Evolutionary conservation across 306 rosid species (phyloP).

Genomic region (Citrullus colocynthis): DNA sequence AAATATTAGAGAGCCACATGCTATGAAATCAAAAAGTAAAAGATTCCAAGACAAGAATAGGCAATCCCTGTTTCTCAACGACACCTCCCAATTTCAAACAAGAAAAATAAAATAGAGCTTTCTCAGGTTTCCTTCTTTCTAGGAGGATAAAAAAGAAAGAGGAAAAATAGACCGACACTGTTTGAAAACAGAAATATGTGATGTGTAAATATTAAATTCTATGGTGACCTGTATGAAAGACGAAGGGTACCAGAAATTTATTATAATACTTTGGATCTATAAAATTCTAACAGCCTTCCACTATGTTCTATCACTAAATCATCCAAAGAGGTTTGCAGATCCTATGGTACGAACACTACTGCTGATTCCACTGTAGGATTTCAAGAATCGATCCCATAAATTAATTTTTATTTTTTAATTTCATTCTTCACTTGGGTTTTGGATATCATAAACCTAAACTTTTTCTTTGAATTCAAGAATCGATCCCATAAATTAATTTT

Average conservation of each 20-base stretch:
- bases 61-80: constrained; percentile 13
- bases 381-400: background rate
- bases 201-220: background rate
- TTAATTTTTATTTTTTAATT: background rate
- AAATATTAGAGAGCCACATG: background rate
- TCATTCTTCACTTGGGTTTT: background rate
- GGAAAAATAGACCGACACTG: constrained; percentile 36
- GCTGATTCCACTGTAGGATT: background rate
- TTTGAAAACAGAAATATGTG: constrained; percentile 7
- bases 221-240: constrained; percentile 23
- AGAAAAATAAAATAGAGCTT: background rate
- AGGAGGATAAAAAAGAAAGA: background rate
- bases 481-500: background rate
- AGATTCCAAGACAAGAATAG: constrained; percentile 11
- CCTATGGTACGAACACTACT: background rate
- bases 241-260: constrained; percentile 1
- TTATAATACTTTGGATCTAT: background rate
- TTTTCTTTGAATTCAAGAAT: background rate
- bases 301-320: background rate
- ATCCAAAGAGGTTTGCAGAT: background rate
- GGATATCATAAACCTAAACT: background rate
- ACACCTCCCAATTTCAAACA: background rate
- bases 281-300: background rate
- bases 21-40: background rate
- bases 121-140: constrained; percentile 4